Conservation (phyloP, 2,329 filamentous ascomycete genomes). For the Cladophialophora bantiana region DNA sequence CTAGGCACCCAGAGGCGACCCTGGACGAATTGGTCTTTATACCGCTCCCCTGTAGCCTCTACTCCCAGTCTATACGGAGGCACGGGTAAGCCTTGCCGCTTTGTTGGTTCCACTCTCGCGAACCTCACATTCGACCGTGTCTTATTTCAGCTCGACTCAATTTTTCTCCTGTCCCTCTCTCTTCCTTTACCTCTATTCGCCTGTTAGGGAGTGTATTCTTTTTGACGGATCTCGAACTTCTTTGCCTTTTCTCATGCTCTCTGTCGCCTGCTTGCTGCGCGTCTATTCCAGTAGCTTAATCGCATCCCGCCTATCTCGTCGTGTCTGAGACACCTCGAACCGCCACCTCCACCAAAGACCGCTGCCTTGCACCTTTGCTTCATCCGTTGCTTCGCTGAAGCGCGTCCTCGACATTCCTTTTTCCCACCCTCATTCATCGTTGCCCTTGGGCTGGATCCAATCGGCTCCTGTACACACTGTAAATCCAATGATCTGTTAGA, state of each 20-base stretch:
- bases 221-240: conserved; percentile 22
- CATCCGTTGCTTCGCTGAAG: conserved; percentile 14
- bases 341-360: conserved; percentile 27
- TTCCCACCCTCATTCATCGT: conserved; percentile 13
- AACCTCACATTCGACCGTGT: conserved; percentile 11
- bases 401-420: conserved; percentile 28
- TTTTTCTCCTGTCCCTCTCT: conserved; percentile 22
- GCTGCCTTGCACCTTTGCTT: conserved; percentile 26
- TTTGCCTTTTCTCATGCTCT: conserved; percentile 22
- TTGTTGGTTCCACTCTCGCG: conserved; percentile 7
- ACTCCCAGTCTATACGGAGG: neutral
- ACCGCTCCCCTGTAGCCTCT: neutral
- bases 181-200: conserved; percentile 19
- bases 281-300: conserved; percentile 22
- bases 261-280: conserved; percentile 24
- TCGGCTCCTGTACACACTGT: conserved; percentile 25
- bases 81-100: conserved; percentile 7
- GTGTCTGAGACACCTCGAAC: conserved; percentile 38
- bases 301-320: conserved; percentile 9
- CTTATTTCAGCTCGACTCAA: conserved; percentile 28
- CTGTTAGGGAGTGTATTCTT: conserved; percentile 23
- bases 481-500: conserved; percentile 36
- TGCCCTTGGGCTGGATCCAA: conserved; percentile 38
- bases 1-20: too few species aligned
- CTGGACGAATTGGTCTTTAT: neutral